Evolutionary conservation across 805 yeast genomes (phyloP), one percentile per base, ranked within the genome.

Genomic region (Candida pseudoglaebosa): DNA sequence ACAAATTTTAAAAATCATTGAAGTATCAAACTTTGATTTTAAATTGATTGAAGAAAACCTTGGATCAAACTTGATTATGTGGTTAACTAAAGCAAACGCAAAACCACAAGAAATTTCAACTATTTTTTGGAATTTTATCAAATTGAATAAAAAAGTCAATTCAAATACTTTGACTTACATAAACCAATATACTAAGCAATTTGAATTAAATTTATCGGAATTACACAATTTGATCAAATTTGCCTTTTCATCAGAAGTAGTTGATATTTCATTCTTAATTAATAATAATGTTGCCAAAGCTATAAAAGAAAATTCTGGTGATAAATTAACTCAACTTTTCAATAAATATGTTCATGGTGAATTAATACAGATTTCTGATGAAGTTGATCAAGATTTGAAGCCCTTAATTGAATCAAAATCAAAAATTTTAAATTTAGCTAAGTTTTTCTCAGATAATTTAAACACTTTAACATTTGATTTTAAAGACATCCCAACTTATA

Each of bases 191-290:
- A 61, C 72, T 20, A 40, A 55, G 12, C 32, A 42, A 9, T 58
- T 52, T 48, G 33, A 48, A 28, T 44, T 65, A 37, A 39, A 42
- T 38, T 30, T 42, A 14, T 40, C 44, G 2, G 66, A 64, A 41
- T 54, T 61, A 41, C 53, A 52, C 22, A 45, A 52, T 16, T 59
- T 68, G 43, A 59, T 66, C 38, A 47, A 45, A n/a, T 64, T 67
- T 38, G 57, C 70, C 22, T 65, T 68, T 41, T 46, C 56, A 7
- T 56, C 70, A 4, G 56, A 64, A 29, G 54, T 52, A 6, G 65
- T 65, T 28, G 72, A 68, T 38, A 63, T 67, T 21, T 62, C 71
- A 6, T 69, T 65, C 53, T 52, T 69, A 52, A 61, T 68, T 33
- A 68, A 65, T 51, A 58, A 57, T 47, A 66, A 66, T 43, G 66